Evolutionary conservation across 768 basidiomycete genomes (phyloP), one percentile per base, ranked within the genome.

Genomic region (Panaeolus papilionaceus): DNA sequence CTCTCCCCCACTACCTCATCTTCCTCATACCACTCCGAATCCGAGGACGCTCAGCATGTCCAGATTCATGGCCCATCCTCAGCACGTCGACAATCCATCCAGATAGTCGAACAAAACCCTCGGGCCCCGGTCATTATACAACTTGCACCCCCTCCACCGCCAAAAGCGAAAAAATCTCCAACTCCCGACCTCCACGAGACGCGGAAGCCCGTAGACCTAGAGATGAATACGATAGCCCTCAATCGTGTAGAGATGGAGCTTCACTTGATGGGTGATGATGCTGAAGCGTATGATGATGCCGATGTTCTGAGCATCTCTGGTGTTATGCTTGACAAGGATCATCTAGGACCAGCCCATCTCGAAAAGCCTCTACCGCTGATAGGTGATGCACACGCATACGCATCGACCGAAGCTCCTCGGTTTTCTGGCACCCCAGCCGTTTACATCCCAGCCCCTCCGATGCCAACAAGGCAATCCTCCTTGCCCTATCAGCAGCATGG

Each of bases 21-120:
- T 11, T 58, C 54, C 33, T 58, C 54, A 37, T 58, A 58, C 54
- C 54, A 58, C 28, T 58, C 54, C 6, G 54, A 58, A 58, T 58
- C 54, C 54, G 54, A 58, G 54, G 54, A 58, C 14, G 54, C 54
- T 16, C 28, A 33, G 33, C 54, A 58, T 16, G 33, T 28, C 14
- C 54, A 28, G 4, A 28, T 11, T 10, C 54, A 58, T 58, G 54
- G 26, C 20, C 47, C 47, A 49, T 49, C 47, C 20, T 7, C 47
- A 20, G 6, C 47, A 49, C 47, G 20, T 33, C 54, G 54, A 12
- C 54, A 58, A 58, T 33, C 54, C 28, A 10, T 33, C 54, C 54
- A 58, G 14, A 28, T 58, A 5, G 28, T 58, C 26, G 54, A 58
- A 58, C 49, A 20, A 7, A 58, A 58, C 7, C 33, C 28, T 58